Percentiles rank a stretch among this genome's conserved stretches.
Conservation (phyloP, 495 filamentous ascomycete species). For the Penicillium argentinense region DNA sequence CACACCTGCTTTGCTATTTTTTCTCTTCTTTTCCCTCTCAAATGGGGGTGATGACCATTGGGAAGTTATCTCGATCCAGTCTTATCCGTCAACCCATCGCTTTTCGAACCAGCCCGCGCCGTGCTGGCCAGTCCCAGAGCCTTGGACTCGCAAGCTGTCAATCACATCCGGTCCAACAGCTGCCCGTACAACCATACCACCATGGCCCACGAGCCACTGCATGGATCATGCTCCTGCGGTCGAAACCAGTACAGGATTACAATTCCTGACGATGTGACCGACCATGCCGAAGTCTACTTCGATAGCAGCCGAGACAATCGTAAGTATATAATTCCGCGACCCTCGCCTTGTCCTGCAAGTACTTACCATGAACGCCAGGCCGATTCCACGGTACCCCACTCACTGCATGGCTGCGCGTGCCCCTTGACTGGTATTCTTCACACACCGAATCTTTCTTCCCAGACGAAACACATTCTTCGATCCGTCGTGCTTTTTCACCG, state of each 20-base stretch:
- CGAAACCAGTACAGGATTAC: conserved; percentile 77
- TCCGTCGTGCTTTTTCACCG: conserved; percentile 70
- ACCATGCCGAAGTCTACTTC: conserved; percentile 67
- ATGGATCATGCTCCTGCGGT: conserved; percentile 80
- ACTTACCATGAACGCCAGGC: conserved; percentile 53
- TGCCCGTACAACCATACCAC: conserved; percentile 17
- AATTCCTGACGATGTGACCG: conserved; percentile 55
- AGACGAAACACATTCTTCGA: conserved; percentile 71
- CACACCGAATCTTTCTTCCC: conserved; percentile 69
- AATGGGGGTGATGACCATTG: too few species aligned
- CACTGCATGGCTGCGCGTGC: conserved; percentile 76
- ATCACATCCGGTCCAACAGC: background rate
- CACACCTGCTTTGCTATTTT: conserved; percentile 10
- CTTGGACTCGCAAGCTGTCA: too few species aligned
- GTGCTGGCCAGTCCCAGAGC: too few species aligned
- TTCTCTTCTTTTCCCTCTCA: background rate
- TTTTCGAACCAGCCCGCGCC: too few species aligned
- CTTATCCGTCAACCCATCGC: background rate
- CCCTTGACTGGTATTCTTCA: conserved; percentile 71
- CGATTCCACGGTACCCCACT: conserved; percentile 66
- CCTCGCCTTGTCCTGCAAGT: too few species aligned
- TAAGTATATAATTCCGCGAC: conserved; percentile 47
- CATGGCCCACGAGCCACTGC: conserved; percentile 51
- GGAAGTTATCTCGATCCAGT: background rate
- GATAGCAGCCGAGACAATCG: conserved; percentile 63